These are phyloP conservation scores for Eimeria nieschulzi DNA, from an alignment of 169 alveolate genomes.

Conservation along the genomic window DNA sequence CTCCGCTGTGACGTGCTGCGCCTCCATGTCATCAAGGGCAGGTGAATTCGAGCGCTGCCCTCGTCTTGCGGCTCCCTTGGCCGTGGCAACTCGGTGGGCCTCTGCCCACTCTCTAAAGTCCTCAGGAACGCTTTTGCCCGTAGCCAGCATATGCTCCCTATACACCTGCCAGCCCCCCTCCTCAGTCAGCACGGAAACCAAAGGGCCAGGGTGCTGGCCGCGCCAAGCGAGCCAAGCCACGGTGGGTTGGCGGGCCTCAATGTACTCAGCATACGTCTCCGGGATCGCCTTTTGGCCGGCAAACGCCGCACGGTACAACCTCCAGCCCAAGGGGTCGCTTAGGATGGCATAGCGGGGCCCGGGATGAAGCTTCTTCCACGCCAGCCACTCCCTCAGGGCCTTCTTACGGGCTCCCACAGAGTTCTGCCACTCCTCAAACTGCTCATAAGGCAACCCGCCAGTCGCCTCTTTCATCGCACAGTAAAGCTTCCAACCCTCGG, in stretches of 20 bases:
- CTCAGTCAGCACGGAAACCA: slow-evolving; percentile 41
- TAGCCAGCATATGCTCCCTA: slow-evolving; percentile 58
- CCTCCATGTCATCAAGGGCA: slow-evolving; percentile 12
- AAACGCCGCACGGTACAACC: slow-evolving; percentile 56
- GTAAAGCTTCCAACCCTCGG: slow-evolving; percentile 72
- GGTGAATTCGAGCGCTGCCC: slow-evolving; percentile 56
- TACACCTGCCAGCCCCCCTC: slow-evolving; percentile 58
- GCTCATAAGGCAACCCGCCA: slow-evolving; percentile 48
- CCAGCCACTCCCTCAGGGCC: slow-evolving; percentile 62
- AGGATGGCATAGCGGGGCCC: slow-evolving; percentile 49
- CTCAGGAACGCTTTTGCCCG: slow-evolving; percentile 60
- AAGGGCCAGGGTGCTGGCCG: slow-evolving; percentile 66
- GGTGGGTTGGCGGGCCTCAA: slow-evolving; percentile 55
- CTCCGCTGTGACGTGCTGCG: slow-evolving; percentile 56
- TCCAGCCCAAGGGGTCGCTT: slow-evolving; percentile 65
- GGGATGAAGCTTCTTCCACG: slow-evolving; percentile 56
- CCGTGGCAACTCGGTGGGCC: slow-evolving; percentile 19
- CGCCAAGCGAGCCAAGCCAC: slow-evolving; percentile 70
- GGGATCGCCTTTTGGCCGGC: slow-evolving; percentile 50
- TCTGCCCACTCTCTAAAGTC: slow-evolving; percentile 58
- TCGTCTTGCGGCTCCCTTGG: slow-evolving; percentile 53
- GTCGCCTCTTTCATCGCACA: slow-evolving; percentile 55
- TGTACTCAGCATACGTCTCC: slow-evolving; percentile 54
- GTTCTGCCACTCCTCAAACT: slow-evolving; percentile 47
- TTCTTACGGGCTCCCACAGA: slow-evolving; percentile 46